Percentiles rank a stretch among this genome's conserved stretches.
Evolutionary conservation across 2,329 filamentous ascomycete genomes (phyloP).

Genomic region (Clarireedia sp.): DNA sequence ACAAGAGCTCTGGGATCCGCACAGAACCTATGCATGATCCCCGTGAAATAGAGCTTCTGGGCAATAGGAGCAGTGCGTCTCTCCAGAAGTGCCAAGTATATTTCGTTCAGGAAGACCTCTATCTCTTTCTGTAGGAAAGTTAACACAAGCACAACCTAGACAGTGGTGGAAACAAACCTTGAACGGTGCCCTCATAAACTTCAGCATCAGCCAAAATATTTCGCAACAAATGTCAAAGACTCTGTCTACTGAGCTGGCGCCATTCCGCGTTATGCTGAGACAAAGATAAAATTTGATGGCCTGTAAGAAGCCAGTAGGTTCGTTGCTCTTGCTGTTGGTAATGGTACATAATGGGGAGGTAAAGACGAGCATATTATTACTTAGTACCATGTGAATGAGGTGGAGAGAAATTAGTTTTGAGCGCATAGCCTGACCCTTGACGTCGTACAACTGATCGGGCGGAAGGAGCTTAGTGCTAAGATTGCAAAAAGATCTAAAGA

Average conservation of each 20-base stretch:
- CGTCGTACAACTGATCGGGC: slow-evolving; percentile 84
- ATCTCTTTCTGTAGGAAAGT: slow-evolving; percentile 69
- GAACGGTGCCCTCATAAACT: slow-evolving; percentile 84
- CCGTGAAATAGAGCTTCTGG: slow-evolving; percentile 89
- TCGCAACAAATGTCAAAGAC: slow-evolving; percentile 96
- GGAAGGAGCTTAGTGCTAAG: slow-evolving; percentile 86
- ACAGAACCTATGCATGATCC: slow-evolving; percentile 74
- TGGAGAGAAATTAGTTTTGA: slow-evolving; percentile 94
- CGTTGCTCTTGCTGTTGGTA: slow-evolving; percentile 79
- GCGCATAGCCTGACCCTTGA: slow-evolving; percentile 92
- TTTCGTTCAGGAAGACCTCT: slow-evolving; percentile 95
- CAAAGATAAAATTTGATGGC: slow-evolving; percentile 96
- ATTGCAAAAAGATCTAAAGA: slow-evolving; percentile 97
- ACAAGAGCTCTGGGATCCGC: slow-evolving; percentile 82
- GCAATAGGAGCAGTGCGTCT: slow-evolving; percentile 77
- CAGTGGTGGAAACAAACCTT: slow-evolving; percentile 51
- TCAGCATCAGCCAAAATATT: slow-evolving; percentile 96
- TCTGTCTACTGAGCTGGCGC: slow-evolving; percentile 80
- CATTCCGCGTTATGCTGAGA: slow-evolving; percentile 88
- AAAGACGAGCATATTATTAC: slow-evolving; percentile 88
- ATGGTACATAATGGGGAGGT: slow-evolving; percentile 89
- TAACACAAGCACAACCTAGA: not conserved
- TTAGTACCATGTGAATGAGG: slow-evolving; percentile 88
- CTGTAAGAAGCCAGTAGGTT: slow-evolving; percentile 84
- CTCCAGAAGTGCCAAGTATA: slow-evolving; percentile 87